Evolutionary conservation across 139 green algal genomes (phyloP), one percentile per base, ranked within the genome.

Genomic region (Haematococcus lacustris): DNA sequence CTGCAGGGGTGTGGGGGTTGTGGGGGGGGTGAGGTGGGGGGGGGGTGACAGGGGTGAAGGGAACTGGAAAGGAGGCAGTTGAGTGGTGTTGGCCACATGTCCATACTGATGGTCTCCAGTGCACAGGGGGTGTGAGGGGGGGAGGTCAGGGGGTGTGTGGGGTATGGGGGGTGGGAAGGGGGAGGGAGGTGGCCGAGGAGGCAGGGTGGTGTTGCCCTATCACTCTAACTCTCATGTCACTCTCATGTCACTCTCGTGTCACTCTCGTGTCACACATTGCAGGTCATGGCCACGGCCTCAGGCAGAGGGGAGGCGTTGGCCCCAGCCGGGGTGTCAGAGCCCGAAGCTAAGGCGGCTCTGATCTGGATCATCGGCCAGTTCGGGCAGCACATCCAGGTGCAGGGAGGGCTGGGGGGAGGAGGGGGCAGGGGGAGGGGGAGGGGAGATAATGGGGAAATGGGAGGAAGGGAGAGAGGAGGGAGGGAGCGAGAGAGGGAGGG

Each of bases 281-380:
- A 67, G 60, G 38, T 70, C 13, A 51, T 64, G 53, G 21, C 37
- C 30, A 26, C 64, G 21, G 37, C 53, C 53, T 51, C 3, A 43
- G 25, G 64, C 64, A 70, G 3, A 33, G 37, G 53, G 37, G 23
- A 51, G 75, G 79, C 81, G 39, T 68, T 88, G 32, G n/a, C 70
- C 30, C 75, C 75, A 34, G 43, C 40, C 0, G 47, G 74, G 1
- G 71, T 98, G 3, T 59, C 51, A 26, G 85, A 93, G 69, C 82
- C 91, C 6, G 76, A 86, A n/a, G 93, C 92, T 0, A 79, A 85
- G 3, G 89, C 90, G 28, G 91, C 93, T 1, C 87, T 96, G 39
- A 73, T 97, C 6, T 98, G 93, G 93, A 90, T 98, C 32, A 71
- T 97, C 25, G 94, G 94, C 0, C 86, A 97, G 80, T 92, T 94